phyloP scores from a whole-genome alignment of 768 basidiomycete species.

The Suillus discolor region DNA sequence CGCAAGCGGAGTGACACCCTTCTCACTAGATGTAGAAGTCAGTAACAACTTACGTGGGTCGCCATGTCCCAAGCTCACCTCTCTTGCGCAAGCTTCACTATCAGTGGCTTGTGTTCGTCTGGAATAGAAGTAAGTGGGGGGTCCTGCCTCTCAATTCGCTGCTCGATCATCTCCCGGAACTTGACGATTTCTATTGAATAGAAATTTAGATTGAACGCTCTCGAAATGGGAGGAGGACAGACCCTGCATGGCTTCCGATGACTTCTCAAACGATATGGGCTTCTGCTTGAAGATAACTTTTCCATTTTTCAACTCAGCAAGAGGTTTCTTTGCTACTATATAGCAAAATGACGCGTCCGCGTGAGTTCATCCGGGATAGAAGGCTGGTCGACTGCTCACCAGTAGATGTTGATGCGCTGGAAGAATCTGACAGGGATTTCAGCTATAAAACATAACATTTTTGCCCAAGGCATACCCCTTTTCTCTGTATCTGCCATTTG shows the following conservation, averaged over 20 bases:
- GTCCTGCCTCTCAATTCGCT: conserved; percentile 47
- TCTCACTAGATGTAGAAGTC: conserved; percentile 56
- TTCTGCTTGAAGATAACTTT: conserved; percentile 80
- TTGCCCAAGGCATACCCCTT: conserved; percentile 17
- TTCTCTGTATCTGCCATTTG: conserved; percentile 23
- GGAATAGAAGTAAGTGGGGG: conserved; percentile 62
- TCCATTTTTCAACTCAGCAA: conserved; percentile 75
- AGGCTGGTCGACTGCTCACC: conserved; percentile 19
- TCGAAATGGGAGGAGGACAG: conserved; percentile 18
- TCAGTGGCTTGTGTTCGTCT: conserved; percentile 67
- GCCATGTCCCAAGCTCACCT: conserved; percentile 51
- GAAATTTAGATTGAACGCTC: not conserved
- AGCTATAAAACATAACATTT: conserved; percentile 12
- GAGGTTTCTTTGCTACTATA: conserved; percentile 40
- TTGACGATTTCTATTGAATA: conserved; percentile 58
- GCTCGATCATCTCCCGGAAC: conserved; percentile 73
- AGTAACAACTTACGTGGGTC: not conserved
- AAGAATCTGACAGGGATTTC: conserved; percentile 14
- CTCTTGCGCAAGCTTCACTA: conserved; percentile 85
- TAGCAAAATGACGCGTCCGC: conserved; percentile 33
- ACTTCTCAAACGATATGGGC: conserved; percentile 70
- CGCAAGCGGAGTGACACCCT: conserved; percentile 58
- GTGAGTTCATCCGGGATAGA: conserved; percentile 5
- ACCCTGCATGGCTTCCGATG: conserved; percentile 85
- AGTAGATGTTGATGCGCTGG: conserved; percentile 14